Conservation (phyloP, 2,329 filamentous ascomycete species). For the Penicillium thymicola region DNA sequence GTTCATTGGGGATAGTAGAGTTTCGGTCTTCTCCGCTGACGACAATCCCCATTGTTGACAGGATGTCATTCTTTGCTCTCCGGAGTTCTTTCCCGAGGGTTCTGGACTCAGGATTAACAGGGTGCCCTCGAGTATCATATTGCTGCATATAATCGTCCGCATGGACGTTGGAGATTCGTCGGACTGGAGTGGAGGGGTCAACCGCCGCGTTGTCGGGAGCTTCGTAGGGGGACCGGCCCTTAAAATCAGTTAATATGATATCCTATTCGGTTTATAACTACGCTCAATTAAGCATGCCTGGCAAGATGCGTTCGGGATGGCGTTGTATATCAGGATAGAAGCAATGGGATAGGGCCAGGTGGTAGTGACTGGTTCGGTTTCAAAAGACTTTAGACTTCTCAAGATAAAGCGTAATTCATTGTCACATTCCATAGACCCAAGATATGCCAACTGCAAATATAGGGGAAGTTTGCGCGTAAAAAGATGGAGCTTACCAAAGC, state of each 20-base stretch:
- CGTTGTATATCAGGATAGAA: constrained; percentile 1
- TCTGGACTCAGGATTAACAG: constrained; percentile 44
- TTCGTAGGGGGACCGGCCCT: constrained; percentile 49
- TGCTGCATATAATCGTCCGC: constrained; percentile 46
- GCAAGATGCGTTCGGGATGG: not conserved
- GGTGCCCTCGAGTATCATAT: constrained; percentile 48
- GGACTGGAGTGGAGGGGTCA: constrained; percentile 20
- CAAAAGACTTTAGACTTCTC: not conserved
- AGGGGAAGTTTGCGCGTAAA: not conserved
- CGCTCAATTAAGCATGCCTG: not conserved
- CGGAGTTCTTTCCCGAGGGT: constrained; percentile 39
- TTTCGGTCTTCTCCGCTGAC: constrained; percentile 42
- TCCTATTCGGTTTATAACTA: not conserved
- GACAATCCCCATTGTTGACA: constrained; percentile 49
- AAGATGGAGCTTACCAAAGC: constrained; percentile 42
- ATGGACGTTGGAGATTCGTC: constrained; percentile 28
- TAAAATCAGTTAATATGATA: constrained; percentile 20
- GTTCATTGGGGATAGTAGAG: constrained; percentile 34
- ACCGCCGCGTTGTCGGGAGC: constrained; percentile 33
- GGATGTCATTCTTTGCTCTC: constrained; percentile 50
- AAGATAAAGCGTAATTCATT: not conserved
- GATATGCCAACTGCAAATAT: not conserved
- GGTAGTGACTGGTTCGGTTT: not conserved
- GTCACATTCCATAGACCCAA: not conserved
- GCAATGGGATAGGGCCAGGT: not conserved